These are phyloP conservation scores for Podaxis carcinomalis DNA, from an alignment of 768 basidiomycete species.

Conservation along the genomic window DNA sequence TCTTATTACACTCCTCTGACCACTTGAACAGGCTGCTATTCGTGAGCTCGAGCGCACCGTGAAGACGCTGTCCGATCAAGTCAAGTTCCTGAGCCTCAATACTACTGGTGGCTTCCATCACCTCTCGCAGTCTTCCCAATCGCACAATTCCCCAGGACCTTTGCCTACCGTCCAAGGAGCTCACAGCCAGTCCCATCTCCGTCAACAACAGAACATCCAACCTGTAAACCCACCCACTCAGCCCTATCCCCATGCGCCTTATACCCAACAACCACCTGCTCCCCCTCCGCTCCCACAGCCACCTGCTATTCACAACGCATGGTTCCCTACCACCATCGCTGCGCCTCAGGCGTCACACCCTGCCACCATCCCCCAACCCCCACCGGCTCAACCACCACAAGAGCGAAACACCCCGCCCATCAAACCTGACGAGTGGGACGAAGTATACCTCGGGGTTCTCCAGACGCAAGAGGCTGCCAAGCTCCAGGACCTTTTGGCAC, in stretches of 20 bases:
- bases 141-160: slow-evolving; percentile 37
- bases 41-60: slow-evolving; percentile 80
- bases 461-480: slow-evolving; percentile 71
- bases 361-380: slow-evolving; percentile 60
- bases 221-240: slow-evolving; percentile 25
- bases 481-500: slow-evolving; percentile 67
- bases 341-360: slow-evolving; percentile 83
- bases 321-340: slow-evolving; percentile 65
- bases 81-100: slow-evolving; percentile 73
- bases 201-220: slow-evolving; percentile 35
- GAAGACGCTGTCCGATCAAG: slow-evolving; percentile 70
- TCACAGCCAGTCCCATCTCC: slow-evolving; percentile 33
- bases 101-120: slow-evolving; percentile 24
- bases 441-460: slow-evolving; percentile 72
- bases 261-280: slow-evolving; percentile 31
- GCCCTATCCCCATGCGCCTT: slow-evolving; percentile 18
- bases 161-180: slow-evolving; percentile 30
- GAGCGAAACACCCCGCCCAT: slow-evolving; percentile 49
- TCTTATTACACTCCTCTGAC: neutral
- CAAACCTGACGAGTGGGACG: slow-evolving; percentile 78
- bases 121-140: slow-evolving; percentile 39
- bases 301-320: slow-evolving; percentile 42
- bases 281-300: slow-evolving; percentile 29
- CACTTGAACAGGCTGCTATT: slow-evolving; percentile 51
- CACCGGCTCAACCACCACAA: slow-evolving; percentile 28